Conservation (phyloP, 2,329 filamentous ascomycete genomes). For the Geosmithia putterillii region DNA sequence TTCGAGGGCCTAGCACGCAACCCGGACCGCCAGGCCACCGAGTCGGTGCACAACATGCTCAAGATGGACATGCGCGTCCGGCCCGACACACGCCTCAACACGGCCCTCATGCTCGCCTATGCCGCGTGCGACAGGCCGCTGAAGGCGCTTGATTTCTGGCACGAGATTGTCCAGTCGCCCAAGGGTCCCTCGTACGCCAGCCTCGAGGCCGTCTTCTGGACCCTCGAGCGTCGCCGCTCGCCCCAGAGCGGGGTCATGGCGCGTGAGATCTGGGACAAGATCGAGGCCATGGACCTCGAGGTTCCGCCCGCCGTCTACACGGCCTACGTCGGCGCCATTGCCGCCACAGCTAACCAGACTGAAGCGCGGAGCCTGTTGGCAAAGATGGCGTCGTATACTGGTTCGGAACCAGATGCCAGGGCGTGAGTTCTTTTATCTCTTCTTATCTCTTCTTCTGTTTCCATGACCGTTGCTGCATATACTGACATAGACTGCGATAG, state of each 20-base stretch:
- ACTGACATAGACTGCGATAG: conserved; percentile 24
- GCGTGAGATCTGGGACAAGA: conserved; percentile 57
- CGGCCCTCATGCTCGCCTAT: conserved; percentile 81
- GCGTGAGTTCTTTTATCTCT: conserved; percentile 45
- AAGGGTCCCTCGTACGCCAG: conserved; percentile 80
- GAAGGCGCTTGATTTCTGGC: conserved; percentile 68
- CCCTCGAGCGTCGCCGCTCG: conserved; percentile 55
- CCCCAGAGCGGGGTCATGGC: conserved; percentile 47
- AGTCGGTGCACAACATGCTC: conserved; percentile 79
- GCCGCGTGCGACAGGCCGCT: conserved; percentile 52
- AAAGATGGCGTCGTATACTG: conserved; percentile 53
- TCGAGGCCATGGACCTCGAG: conserved; percentile 65
- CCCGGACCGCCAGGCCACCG: conserved; percentile 46
- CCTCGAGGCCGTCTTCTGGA: conserved; percentile 68
- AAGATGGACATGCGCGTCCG: conserved; percentile 82
- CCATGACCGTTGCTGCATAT: conserved; percentile 1
- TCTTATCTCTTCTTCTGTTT: background rate
- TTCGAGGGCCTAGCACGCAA: conserved; percentile 62
- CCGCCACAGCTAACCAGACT: conserved; percentile 58
- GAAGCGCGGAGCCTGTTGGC: conserved; percentile 55
- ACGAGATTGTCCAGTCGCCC: conserved; percentile 66
- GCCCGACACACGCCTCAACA: conserved; percentile 63
- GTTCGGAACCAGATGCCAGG: conserved; percentile 52
- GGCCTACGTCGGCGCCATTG: conserved; percentile 66
- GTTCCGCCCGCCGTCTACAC: conserved; percentile 62